Conservation (phyloP, 2,329 filamentous ascomycete species). For the Colletotrichum paranaense region DNA sequence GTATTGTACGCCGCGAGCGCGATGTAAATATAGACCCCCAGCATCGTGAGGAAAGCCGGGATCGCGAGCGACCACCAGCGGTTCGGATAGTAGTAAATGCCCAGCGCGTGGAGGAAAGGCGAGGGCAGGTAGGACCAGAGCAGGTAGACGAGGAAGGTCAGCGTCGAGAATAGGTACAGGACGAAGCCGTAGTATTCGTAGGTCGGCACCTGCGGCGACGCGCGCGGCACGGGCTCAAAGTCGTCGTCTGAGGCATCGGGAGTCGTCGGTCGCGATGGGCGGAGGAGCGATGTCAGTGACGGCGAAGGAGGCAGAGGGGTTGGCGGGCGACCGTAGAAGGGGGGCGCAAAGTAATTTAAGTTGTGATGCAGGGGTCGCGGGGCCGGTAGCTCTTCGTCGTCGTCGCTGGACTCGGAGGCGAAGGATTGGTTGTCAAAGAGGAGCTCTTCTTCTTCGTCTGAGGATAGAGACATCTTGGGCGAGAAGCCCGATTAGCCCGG, state of each 20-base stretch:
- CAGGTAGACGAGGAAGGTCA: slow-evolving; percentile 79
- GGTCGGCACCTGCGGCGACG: slow-evolving; percentile 93
- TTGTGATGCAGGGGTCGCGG: slow-evolving; percentile 62
- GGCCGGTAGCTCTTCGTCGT: slow-evolving; percentile 45
- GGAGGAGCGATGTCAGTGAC: slow-evolving; percentile 89
- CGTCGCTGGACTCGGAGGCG: slow-evolving; percentile 27
- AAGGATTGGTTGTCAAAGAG: slow-evolving; percentile 29
- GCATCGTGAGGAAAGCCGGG: slow-evolving; percentile 89
- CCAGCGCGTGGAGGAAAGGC: slow-evolving; percentile 90
- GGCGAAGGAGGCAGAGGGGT: slow-evolving; percentile 94
- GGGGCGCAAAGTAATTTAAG: slow-evolving; percentile 71
- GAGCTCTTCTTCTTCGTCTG: slow-evolving; percentile 37
- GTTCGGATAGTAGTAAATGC: slow-evolving; percentile 97
- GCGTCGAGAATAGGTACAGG: slow-evolving; percentile 88
- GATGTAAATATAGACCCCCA: slow-evolving; percentile 91
- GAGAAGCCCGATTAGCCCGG: slow-evolving; percentile 7
- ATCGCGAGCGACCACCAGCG: slow-evolving; percentile 97
- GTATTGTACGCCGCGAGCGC: slow-evolving; percentile 93
- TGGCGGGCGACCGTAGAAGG: slow-evolving; percentile 97
- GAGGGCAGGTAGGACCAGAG: slow-evolving; percentile 92
- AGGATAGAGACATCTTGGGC: slow-evolving; percentile 34
- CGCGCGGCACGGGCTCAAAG: slow-evolving; percentile 80
- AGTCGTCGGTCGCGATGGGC: slow-evolving; percentile 91
- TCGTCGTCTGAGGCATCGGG: slow-evolving; percentile 94
- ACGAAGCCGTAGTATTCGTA: slow-evolving; percentile 99